Evolutionary conservation across 345 rosid genomes (phyloP).

Genomic region (Zanthoxylum bungeanum): DNA sequence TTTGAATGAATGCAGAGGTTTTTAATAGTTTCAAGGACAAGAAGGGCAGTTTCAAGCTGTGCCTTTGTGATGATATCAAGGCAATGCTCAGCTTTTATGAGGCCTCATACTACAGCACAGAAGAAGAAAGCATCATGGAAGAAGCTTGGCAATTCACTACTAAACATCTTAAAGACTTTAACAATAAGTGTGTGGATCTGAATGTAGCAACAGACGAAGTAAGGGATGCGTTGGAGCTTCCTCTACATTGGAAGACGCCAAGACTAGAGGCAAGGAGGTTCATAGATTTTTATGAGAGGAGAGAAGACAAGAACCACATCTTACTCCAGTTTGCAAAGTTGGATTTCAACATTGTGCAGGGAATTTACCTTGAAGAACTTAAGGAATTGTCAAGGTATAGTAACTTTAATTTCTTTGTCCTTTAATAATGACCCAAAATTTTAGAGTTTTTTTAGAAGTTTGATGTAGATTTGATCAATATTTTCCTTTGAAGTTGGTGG

Average conservation of each 20-base stretch:
- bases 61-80: conserved; percentile 6
- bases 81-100: conserved; percentile 19
- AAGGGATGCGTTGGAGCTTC: conserved; percentile 19
- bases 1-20: conserved; percentile 9
- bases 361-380: conserved; percentile 17
- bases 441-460: no score
- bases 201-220: background rate
- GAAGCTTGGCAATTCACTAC: conserved; percentile 11
- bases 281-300: conserved; percentile 12
- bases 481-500: conserved; percentile 25
- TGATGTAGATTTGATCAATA: no score
- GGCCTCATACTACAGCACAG: conserved; percentile 1
- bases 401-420: no score
- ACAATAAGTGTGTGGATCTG: background rate
- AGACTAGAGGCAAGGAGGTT: conserved; percentile 20
- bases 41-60: conserved; percentile 1
- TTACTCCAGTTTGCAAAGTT: conserved; percentile 21
- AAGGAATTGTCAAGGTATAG: conserved; percentile 11
- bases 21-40: conserved; percentile 4
- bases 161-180: background rate
- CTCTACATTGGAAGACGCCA: conserved; percentile 10
- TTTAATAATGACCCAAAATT: no score
- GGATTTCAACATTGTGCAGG: conserved; percentile 20
- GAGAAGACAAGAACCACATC: background rate
- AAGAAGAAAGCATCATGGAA: conserved; percentile 12